Base-by-base conservation (phyloP, 306 rosid genomes). In the Purshia tridentata region DNA sequence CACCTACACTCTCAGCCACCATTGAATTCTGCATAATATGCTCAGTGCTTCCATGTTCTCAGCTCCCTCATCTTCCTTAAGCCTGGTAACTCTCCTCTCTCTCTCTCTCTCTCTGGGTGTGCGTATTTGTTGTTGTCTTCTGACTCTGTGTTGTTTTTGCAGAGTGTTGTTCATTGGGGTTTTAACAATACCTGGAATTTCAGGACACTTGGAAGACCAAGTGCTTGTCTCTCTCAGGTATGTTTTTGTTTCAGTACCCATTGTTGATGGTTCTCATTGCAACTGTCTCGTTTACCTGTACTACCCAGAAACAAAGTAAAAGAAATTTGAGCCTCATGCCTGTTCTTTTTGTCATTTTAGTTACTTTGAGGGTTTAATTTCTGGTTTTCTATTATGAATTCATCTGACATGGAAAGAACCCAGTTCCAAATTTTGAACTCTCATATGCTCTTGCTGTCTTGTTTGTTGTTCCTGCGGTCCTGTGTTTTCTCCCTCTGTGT, bases 191-290 rank as follows among this genome's bases (percentile, higher is more conserved):
- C 52, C 62, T 69, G 73, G 47, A 61, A 61, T 39, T 61, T 39
- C 67, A 15, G 67, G 62, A 69, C 62, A 16, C 52, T 0, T 6
- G 50, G 47, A 39, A 69, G 18, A 52, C 39, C 62, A 52, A 6
- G 49, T 37, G 50, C 39, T 69, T 69, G 50, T 52, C 73, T 69
- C 10, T 39, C 73, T 18, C 73, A 69, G 73, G 73, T 69, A 37
- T 69, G 7, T 5, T 51, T 10, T 1, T 4, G 11, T 69, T 35
- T 35, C 71, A 48, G 3, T 35, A 8, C 22, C 23, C 29, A 15
- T 5, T n/a, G 22, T 4, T 6, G 7, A 9, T 46, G 5, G 14
- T 29, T 35, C 44, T 29, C 42, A 16, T 40, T 40, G 8, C 20
- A 47, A 9, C 51, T 2, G 1, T 47, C 51, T 47, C 51, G 12